Evolutionary conservation across 208 protist genomes (phyloP), one percentile per base, ranked within the genome.

Genomic region (Herpetomonas tarakana): DNA sequence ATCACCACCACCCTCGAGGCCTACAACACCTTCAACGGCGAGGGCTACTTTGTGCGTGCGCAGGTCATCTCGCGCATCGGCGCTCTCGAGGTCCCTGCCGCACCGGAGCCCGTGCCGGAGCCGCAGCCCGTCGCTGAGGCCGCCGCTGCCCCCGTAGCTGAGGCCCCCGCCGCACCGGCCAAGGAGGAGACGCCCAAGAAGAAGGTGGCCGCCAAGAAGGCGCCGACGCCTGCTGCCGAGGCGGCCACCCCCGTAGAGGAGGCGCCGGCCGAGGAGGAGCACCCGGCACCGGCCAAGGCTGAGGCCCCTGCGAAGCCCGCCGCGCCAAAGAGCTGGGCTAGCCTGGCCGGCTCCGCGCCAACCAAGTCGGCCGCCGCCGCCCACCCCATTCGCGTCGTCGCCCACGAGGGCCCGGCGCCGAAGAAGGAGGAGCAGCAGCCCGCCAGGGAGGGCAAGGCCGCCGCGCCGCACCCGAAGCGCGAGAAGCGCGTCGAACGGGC

Each of bases 21-120:
- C 27, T 85, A 80, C 76, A 65, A 69, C 57, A 78, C 52, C 31
- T 84, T 79, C 74, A 66, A 51, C 58, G 53, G 65, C 45, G 68
- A 85, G 71, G 60, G 67, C 52, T 94, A 81, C 75, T 95, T 77
- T 70, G 77, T 95, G 39, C 88, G 88, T 31, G 73, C 91, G 72
- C 86, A 91, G 74, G 71, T 85, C 21, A 71, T 90, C 49, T 74
- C 83, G 31, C 81, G 85, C 71, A 78, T 84, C 38, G 88, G 85
- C 22, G 78, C 67, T 3, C 52, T 64, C 39, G 71, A 69, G 51
- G 68, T 60, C 44, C 62, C 76, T 44, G 52, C 81, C 19, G 67
- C 39, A 0, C 59, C 66, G 2, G 77, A 81, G 71, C 28, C 52
- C 47, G 62, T 56, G 52, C 69, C 72, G 4, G 63, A 65, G 31